Evolutionary conservation across 305 asterid species (phyloP).

Genomic region (Euphrasia arctica): DNA sequence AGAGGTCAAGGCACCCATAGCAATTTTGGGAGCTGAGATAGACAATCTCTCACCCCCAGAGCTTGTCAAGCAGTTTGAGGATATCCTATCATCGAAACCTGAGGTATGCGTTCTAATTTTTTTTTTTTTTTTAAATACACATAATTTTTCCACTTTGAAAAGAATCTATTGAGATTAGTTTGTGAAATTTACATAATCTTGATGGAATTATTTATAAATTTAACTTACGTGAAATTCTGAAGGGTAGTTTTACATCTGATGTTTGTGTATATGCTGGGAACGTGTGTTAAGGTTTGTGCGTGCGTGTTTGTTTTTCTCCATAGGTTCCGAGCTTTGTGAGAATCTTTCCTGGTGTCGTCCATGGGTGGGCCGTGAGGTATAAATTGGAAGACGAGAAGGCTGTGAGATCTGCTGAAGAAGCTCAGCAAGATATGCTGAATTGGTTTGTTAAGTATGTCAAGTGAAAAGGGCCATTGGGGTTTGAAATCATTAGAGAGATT

Average conservation of each 20-base stretch:
- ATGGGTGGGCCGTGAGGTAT: constrained; percentile 49
- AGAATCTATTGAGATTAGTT: background rate
- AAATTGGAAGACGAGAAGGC: constrained; percentile 30
- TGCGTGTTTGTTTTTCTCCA: background rate
- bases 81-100: constrained; percentile 39
- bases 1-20: constrained; percentile 42
- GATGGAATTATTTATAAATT: background rate
- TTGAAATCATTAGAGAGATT: too few species aligned
- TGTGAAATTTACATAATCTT: background rate
- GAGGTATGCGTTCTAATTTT: constrained; percentile 29
- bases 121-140: too few species aligned
- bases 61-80: constrained; percentile 40
- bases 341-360: constrained; percentile 37
- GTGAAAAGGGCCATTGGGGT: too few species aligned
- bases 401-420: constrained; percentile 8
- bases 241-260: too few species aligned
- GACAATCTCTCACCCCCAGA: constrained; percentile 39
- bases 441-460: too few species aligned
- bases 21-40: constrained; percentile 45
- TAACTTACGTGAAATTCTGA: background rate
- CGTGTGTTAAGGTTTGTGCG: background rate
- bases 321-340: constrained; percentile 45
- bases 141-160: too few species aligned
- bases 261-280: too few species aligned
- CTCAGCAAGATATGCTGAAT: constrained; percentile 39